phyloP scores from a whole-genome alignment of 2,329 filamentous ascomycete species.

The Helminthosporium solani region DNA sequence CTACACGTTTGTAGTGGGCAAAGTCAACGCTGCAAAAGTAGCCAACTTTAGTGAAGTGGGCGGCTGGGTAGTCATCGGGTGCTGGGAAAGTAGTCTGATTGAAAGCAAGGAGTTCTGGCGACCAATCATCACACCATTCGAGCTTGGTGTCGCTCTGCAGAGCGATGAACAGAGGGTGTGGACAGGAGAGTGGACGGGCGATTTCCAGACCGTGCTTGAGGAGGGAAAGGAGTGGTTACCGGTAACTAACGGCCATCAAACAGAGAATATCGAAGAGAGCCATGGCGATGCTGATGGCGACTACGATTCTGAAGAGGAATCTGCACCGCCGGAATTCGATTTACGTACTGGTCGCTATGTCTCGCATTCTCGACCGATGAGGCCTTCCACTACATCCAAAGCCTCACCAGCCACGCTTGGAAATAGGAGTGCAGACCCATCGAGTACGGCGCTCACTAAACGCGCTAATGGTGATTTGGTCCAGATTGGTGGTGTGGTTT shows the following conservation, averaged over 20 bases:
- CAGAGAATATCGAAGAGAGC: slow-evolving; percentile 13
- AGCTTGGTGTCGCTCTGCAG: slow-evolving; percentile 75
- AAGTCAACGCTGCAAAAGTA: slow-evolving; percentile 91
- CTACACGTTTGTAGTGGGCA: slow-evolving; percentile 95
- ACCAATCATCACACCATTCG: slow-evolving; percentile 92
- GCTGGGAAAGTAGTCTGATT: slow-evolving; percentile 93
- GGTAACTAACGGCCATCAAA: slow-evolving; percentile 10
- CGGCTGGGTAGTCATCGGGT: slow-evolving; percentile 95
- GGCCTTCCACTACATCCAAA: slow-evolving; percentile 17
- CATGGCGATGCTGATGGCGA: slow-evolving; percentile 43
- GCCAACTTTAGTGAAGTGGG: slow-evolving; percentile 96
- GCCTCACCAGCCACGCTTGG: neutral
- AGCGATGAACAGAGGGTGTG: slow-evolving; percentile 76
- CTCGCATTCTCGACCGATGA: slow-evolving; percentile 73
- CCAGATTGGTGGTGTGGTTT: slow-evolving; percentile 80
- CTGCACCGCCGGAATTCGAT: slow-evolving; percentile 82
- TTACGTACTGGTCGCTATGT: slow-evolving; percentile 83
- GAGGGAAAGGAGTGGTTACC: slow-evolving; percentile 14
- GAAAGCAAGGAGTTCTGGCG: slow-evolving; percentile 87
- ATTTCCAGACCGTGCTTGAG: slow-evolving; percentile 70
- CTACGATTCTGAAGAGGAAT: slow-evolving; percentile 69
- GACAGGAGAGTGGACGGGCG: slow-evolving; percentile 85
- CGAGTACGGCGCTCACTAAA: slow-evolving; percentile 59
- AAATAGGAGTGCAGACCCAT: slow-evolving; percentile 22
- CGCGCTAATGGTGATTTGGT: slow-evolving; percentile 70